phyloP scores from a whole-genome alignment of 2,329 filamentous ascomycete species.

The Claviceps sp. region DNA sequence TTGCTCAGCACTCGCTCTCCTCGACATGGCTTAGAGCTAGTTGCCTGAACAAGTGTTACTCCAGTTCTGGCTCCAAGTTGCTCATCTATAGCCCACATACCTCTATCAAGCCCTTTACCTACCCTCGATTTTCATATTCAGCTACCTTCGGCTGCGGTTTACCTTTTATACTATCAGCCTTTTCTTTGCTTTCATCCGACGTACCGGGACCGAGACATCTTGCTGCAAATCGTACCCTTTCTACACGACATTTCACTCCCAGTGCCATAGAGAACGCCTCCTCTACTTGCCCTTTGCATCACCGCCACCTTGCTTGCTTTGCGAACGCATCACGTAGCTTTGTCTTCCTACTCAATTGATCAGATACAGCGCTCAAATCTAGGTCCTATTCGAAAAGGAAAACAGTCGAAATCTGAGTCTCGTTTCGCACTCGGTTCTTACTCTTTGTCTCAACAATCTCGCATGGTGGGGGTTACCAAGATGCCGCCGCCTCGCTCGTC shows the following conservation, averaged over 20 bases:
- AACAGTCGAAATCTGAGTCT: neutral
- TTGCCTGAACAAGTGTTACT: neutral
- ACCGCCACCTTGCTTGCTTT: constrained; percentile 15
- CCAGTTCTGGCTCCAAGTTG: neutral
- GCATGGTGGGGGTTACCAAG: constrained; percentile 38
- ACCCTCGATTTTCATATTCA: neutral
- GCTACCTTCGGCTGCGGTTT: neutral
- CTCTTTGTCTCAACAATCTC: neutral
- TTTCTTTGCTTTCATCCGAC: neutral
- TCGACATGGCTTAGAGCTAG: constrained; percentile 2
- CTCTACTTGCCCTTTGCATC: neutral
- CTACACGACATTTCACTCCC: neutral
- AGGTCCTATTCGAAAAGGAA: neutral
- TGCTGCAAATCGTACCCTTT: neutral
- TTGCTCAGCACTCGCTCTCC: neutral
- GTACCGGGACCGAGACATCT: neutral
- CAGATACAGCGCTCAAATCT: constrained; percentile 6
- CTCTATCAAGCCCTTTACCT: neutral
- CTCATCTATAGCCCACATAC: neutral
- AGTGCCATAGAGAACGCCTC: neutral
- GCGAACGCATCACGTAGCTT: constrained; percentile 12
- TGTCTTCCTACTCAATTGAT: constrained; percentile 19
- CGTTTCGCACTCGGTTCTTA: constrained; percentile 6
- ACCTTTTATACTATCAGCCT: neutral
- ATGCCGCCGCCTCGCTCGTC: constrained; percentile 92